Evolutionary conservation across 2,329 filamentous ascomycete species (phyloP), one percentile per base, ranked within the genome.

Genomic region (Trichophyton benhamiae): DNA sequence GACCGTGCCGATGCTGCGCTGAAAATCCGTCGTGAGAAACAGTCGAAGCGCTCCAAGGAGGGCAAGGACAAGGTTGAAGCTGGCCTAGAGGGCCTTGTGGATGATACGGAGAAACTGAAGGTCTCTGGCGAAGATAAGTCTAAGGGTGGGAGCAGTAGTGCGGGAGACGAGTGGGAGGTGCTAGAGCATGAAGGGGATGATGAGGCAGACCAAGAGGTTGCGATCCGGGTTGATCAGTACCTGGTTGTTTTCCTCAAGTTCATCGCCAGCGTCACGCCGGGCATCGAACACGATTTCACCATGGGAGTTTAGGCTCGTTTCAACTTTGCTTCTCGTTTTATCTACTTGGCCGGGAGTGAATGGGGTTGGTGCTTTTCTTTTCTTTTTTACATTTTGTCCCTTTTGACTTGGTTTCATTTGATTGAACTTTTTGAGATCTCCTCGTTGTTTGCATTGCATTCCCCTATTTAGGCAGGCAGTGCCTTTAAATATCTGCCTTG

Each of bases 251-350:
- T 80, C 67, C 67, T 80, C 63, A 80, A 80, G 81, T 89, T 89
- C 74, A 89, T 89, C 79, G 86, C 87, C 38, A 94, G 87, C 68
- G 94, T 99, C 52, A 97, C 92, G 15, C 94, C 94, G 4, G 91
- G 91, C 57, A 97, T 99, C 74, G 92, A 97, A 76, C 90, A 96
- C 74, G 92, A 97, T 73, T 96, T 95, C 74, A 97, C 92, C 0
- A 96, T 96, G 91, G 89, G 90, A 4, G 86, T 96, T 44, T 96
- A 79, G 80, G 27, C 7, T 44, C 41, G 4, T 44, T 30, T 44
- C 15, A 7, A 11, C 33, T 38, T 13, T 38, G 33, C 33, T 38
- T 38, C 9, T 38, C 33, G 3, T 38, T 17, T 17, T n/a, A n/a
- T 17, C 17, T 44, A 44, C 15, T 44, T 44, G 41, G 41, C n/a